Evolutionary conservation across 192 early-diverging fungal species (phyloP), one percentile per base, ranked within the genome.

Genomic region (Rhizophlyctis rosea): DNA sequence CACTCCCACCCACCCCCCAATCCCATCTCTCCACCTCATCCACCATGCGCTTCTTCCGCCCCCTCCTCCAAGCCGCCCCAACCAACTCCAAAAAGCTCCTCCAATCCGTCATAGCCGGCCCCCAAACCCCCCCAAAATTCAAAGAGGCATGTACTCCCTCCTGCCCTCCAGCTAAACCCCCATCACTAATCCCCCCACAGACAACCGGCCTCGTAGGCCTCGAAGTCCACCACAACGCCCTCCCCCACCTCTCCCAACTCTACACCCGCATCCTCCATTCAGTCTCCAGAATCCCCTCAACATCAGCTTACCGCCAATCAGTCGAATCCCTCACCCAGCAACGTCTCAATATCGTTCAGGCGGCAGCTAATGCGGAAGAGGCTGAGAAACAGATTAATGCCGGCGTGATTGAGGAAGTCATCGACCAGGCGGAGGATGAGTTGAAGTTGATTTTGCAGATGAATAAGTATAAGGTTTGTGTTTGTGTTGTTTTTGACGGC

Each of bases 351-450:
- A 75, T 94, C 61, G 89, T 90, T 25, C 81, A 95, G 70, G 69
- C 77, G 33, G 86, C 83, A 55, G 86, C 89, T 60, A 85, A 91
- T 57, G 72, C 89, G 47, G 49, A 64, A 44, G 81, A 83, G 67
- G 93, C 95, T 67, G 95, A 98, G 77, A 58, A 82, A 65, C 69
- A 84, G 47, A 77, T 95, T 31, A 76, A 76, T 64, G 84, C 76
- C 33, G 93, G 93, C 31, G 90, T 93, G 76, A 90, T 98, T 63
- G 95, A 98, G 73, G 92, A 98, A 81, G 76, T 98, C 3, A 87
- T 96, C 59, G 65, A 74, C 35, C 90, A 90, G 69, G 95, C 95
- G 5, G 79, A 92, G 61, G 91, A 91, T 48, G 95, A 98, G 72
- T 78, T 93, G 57, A 86, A 82, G 62, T 77, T 98, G 35, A 82